Conservation (phyloP, 306 rosid genomes). For the Sophora flavescens region DNA sequence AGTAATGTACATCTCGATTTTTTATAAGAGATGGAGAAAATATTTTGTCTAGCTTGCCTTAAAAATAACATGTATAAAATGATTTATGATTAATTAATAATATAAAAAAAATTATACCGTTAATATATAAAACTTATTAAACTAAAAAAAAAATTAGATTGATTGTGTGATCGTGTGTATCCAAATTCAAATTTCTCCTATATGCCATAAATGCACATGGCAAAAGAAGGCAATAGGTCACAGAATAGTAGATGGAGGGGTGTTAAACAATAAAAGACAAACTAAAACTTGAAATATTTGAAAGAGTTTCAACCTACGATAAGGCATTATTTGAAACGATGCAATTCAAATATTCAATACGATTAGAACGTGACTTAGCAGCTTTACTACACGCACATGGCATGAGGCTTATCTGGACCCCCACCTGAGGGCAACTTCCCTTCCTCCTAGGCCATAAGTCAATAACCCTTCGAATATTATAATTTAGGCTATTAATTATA, state of each 20-base stretch:
- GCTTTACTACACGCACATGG: slow-evolving; percentile 25
- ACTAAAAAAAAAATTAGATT: not conserved
- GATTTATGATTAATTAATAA: too few species aligned
- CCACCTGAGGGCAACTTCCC: slow-evolving; percentile 34
- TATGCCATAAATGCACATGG: not conserved
- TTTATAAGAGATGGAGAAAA: too few species aligned
- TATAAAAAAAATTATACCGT: too few species aligned
- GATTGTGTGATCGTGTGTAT: not conserved
- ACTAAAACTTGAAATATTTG: not conserved
- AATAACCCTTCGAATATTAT: not conserved
- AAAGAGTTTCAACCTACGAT: not conserved
- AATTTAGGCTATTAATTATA: not conserved
- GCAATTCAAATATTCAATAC: not conserved
- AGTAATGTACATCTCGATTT: too few species aligned
- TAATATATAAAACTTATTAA: too few species aligned
- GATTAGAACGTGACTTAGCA: slow-evolving; percentile 26
- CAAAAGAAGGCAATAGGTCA: not conserved
- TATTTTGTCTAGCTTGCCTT: too few species aligned
- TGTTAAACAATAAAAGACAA: not conserved
- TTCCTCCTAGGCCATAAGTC: not conserved
- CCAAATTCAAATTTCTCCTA: slow-evolving; percentile 3
- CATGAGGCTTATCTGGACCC: slow-evolving; percentile 27
- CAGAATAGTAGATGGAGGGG: not conserved
- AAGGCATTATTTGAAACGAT: not conserved
- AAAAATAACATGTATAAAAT: too few species aligned